Base-by-base conservation (phyloP, 202 grass and related monocot species). In the Carex sylvatica region DNA sequence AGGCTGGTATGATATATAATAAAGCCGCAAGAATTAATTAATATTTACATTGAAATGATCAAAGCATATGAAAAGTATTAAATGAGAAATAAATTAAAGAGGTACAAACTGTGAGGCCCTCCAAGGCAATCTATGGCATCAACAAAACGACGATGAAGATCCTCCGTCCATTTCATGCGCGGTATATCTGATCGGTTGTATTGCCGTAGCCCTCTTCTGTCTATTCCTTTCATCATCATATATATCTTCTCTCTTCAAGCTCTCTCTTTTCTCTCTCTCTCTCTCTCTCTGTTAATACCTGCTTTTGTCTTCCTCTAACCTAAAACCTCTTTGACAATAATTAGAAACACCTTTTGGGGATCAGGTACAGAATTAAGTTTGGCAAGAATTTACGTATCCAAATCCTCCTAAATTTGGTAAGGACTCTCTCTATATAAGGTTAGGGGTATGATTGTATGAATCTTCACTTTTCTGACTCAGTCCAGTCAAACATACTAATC, bases 151-250 rank as follows among this genome's bases (percentile, higher is more conserved):
- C 83, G 85, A 83, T 99, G 97, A 8, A 99, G 88, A 80, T 96
- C 97, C 83, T 93, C 93, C 2, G 97, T 96, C 97, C 97, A 99
- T 64, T 88, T 85, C 83, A 96, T 90, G 68, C 97, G 91, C 5
- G 91, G 97, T 62, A 83, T 78, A 35, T 93, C 89, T 0, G 97
- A 96, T 22, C 97, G 73, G 86, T 88, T 93, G 85, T 99, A 99
- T 78, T 91, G 93, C 88, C 97, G 83, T 61, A 92, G 81, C 40
- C 85, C 88, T 85, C 85, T 90, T 78, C 87, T 94, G 63, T 94
- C 86, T 7, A 86, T 85, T 16, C 91, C 87, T 88, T 84, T 84
- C 94, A 93, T 93, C 28, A 22, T 92, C 65, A n/a, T 66, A 47
- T 47, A 12, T 47, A 7, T 47, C 40, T 44, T 9, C 40, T 44